A percentile compares a stretch with the other conserved stretches of the same genome.
Evolutionary conservation across 176 grass and related monocot species (phyloP).

Genomic region (Ensete glaucum): DNA sequence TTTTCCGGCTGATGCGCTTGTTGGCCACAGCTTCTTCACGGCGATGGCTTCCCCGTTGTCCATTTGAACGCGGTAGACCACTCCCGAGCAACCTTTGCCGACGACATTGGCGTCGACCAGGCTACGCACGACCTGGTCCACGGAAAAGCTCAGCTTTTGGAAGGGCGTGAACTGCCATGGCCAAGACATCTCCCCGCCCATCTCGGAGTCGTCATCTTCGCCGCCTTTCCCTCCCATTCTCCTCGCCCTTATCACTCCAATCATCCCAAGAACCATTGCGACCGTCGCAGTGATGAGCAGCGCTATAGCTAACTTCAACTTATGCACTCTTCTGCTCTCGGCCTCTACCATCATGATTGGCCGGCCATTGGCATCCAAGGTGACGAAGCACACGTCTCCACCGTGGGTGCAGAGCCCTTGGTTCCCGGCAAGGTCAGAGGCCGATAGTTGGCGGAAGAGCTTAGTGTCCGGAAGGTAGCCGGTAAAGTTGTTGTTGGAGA

Average conservation of each 20-base stretch:
- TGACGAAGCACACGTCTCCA: slow-evolving; percentile 83
- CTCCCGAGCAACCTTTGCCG: slow-evolving; percentile 83
- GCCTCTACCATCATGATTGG: slow-evolving; percentile 29
- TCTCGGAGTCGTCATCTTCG: slow-evolving; percentile 30
- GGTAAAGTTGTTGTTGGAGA: slow-evolving; percentile 92
- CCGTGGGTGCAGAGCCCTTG: slow-evolving; percentile 71
- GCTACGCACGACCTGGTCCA: slow-evolving; percentile 77
- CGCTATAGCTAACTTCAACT: slow-evolving; percentile 62
- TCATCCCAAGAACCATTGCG: slow-evolving; percentile 83
- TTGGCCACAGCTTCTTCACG: slow-evolving; percentile 90
- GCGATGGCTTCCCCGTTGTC: slow-evolving; percentile 88
- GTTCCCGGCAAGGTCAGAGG: slow-evolving; percentile 58
- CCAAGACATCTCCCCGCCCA: slow-evolving; percentile 56
- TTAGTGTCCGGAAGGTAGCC: slow-evolving; percentile 92
- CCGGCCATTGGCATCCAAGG: slow-evolving; percentile 37
- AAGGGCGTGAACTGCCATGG: slow-evolving; percentile 98
- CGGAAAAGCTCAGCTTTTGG: slow-evolving; percentile 89
- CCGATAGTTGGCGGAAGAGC: slow-evolving; percentile 73
- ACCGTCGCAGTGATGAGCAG: slow-evolving; percentile 77
- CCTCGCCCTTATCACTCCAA: slow-evolving; percentile 59
- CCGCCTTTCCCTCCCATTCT: slow-evolving; percentile 37
- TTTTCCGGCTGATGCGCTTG: slow-evolving; percentile 5
- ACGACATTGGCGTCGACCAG: slow-evolving; percentile 79
- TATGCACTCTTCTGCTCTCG: slow-evolving; percentile 41
- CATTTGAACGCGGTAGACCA: slow-evolving; percentile 80